Percentiles rank a stretch among this genome's conserved stretches.
Evolutionary conservation across 139 green algal genomes (phyloP).

Genomic region (Picochlorum sp.): DNA sequence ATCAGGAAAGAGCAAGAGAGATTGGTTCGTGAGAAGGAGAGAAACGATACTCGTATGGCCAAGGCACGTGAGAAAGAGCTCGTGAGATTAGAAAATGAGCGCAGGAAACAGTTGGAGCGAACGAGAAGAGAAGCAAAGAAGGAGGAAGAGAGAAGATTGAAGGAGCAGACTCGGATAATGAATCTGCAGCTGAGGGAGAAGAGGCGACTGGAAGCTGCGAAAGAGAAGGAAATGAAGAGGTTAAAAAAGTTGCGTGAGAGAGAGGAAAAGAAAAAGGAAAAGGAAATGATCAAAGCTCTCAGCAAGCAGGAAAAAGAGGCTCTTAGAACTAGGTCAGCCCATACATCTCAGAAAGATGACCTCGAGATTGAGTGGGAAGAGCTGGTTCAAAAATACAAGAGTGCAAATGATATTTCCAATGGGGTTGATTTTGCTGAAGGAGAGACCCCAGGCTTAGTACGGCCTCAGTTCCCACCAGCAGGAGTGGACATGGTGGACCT

Average conservation of each 20-base stretch:
- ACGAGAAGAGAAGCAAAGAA: constrained; percentile 24
- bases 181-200: constrained; percentile 27
- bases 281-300: constrained; percentile 54
- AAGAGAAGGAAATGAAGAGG: constrained; percentile 25
- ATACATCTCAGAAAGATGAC: constrained; percentile 55
- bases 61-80: constrained; percentile 37
- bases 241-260: constrained; percentile 21
- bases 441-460: constrained; percentile 18
- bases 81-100: constrained; percentile 30
- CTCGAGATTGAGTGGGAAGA: constrained; percentile 63
- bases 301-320: constrained; percentile 38
- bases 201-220: constrained; percentile 25
- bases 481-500: constrained; percentile 34
- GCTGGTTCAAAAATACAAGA: constrained; percentile 35
- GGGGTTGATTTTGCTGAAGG: not conserved
- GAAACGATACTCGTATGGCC: constrained; percentile 16
- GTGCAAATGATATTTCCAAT: constrained; percentile 11
- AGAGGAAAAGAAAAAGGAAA: constrained; percentile 49
- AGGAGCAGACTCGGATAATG: constrained; percentile 25
- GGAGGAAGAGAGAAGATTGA: constrained; percentile 31
- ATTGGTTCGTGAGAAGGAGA: constrained; percentile 23
- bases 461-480: constrained; percentile 63
- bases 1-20: constrained; percentile 24
- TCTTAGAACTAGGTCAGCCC: constrained; percentile 27
- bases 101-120: constrained; percentile 28